phyloP scores from a whole-genome alignment of 164 flowering plant species.

The Litsea cubeba region DNA sequence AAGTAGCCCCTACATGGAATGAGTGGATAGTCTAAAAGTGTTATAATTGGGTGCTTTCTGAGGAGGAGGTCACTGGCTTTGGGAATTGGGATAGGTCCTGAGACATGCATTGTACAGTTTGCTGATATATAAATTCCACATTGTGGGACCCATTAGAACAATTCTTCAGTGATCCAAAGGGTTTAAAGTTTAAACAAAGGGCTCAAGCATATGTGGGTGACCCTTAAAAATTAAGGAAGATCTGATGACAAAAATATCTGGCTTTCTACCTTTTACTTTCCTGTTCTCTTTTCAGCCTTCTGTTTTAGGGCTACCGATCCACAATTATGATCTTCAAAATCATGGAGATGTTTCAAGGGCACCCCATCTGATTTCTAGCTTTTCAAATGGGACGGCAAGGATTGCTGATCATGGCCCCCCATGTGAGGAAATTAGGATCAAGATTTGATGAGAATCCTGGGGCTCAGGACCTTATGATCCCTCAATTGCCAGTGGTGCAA shows the following conservation, averaged over 20 bases:
- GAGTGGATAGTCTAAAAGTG: conserved; percentile 29
- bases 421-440: too few species aligned
- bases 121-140: not conserved
- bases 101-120: not conserved
- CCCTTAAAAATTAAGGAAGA: not conserved
- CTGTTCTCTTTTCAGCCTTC: not conserved
- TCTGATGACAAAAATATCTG: not conserved
- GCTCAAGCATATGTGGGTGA: not conserved
- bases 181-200: not conserved
- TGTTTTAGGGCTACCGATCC: not conserved
- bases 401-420: too few species aligned
- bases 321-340: too few species aligned
- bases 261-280: not conserved
- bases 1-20: not conserved
- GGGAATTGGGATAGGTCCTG: not conserved
- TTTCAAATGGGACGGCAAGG: too few species aligned
- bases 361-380: too few species aligned
- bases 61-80: conserved; percentile 31
- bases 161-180: not conserved
- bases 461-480: not conserved
- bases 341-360: too few species aligned
- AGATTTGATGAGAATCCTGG: too few species aligned
- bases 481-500: not conserved
- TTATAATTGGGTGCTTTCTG: conserved; percentile 40
- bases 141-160: not conserved